A percentile compares a stretch with the other conserved stretches of the same genome.
Evolutionary conservation across 1,284 basidiomycete genomes (phyloP).

Genomic region (Hypsizygus ulmarius): DNA sequence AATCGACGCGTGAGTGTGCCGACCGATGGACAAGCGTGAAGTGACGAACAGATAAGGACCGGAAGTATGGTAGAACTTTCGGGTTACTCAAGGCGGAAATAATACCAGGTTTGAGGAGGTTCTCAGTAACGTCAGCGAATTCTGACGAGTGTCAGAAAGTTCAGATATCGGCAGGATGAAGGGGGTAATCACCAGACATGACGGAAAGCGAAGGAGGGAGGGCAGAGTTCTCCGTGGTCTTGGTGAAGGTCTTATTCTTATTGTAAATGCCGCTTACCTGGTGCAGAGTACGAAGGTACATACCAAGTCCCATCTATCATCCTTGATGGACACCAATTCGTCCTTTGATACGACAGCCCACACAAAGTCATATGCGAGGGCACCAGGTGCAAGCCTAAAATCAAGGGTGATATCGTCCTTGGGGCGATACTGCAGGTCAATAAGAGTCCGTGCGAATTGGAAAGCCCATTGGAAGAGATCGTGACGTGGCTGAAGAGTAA

Average conservation of each 20-base stretch:
- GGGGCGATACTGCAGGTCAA: constrained; percentile 73
- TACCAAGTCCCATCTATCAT: constrained; percentile 84
- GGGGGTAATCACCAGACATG: constrained; percentile 58
- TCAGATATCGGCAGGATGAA: constrained; percentile 4
- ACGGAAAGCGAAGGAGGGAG: constrained; percentile 63
- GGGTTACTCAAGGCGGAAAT: constrained; percentile 60
- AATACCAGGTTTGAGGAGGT: constrained; percentile 67
- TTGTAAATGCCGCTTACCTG: constrained; percentile 4
- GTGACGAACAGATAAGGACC: constrained; percentile 59
- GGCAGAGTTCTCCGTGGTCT: constrained; percentile 63
- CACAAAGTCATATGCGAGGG: constrained; percentile 65
- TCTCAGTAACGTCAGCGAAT: constrained; percentile 79
- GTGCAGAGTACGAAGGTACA: constrained; percentile 28
- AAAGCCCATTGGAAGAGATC: constrained; percentile 69
- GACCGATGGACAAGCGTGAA: constrained; percentile 11
- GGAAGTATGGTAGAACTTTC: constrained; percentile 70
- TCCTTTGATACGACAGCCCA: constrained; percentile 84
- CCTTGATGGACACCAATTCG: constrained; percentile 65
- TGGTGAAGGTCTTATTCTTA: constrained; percentile 66
- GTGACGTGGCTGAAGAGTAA: constrained; percentile 79
- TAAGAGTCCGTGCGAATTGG: constrained; percentile 58
- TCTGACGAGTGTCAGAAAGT: constrained; percentile 39
- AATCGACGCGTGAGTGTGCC: constrained; percentile 6
- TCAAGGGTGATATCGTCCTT: constrained; percentile 72
- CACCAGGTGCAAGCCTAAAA: constrained; percentile 64